A percentile compares a stretch with the other conserved stretches of the same genome.
These are phyloP conservation scores for Tolypocladium inflatum DNA, from an alignment of 2,329 filamentous ascomycete genomes.

Conservation along the genomic window DNA sequence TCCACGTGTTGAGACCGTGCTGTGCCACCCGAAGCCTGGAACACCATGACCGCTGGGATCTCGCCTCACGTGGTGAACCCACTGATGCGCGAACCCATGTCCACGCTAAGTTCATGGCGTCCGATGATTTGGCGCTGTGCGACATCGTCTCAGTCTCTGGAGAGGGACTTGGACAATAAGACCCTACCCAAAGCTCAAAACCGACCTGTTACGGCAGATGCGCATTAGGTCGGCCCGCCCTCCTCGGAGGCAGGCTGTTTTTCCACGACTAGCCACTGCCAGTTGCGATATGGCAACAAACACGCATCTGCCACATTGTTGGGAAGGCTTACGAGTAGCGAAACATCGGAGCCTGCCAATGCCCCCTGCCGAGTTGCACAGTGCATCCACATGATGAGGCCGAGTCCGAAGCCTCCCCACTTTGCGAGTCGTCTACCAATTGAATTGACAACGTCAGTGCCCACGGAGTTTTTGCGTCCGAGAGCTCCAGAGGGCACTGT, in stretches of 20 bases:
- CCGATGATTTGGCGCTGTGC: background rate
- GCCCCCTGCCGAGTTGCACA: background rate
- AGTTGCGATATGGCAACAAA: background rate
- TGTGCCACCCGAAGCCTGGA: conserved; percentile 7
- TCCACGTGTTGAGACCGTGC: conserved; percentile 10
- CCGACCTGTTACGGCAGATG: background rate
- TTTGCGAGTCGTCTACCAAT: background rate
- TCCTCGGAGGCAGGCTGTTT: background rate
- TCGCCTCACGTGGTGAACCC: conserved; percentile 11
- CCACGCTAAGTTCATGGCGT: conserved; percentile 1
- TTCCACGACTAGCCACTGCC: background rate
- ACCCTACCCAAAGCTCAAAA: background rate
- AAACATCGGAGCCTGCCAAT: background rate
- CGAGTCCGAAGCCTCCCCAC: background rate
- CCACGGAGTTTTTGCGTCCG: background rate
- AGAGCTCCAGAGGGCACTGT: background rate
- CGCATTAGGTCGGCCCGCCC: background rate
- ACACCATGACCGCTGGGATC: conserved; percentile 5
- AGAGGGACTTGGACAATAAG: background rate
- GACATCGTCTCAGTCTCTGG: background rate
- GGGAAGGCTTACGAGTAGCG: background rate
- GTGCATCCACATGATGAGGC: background rate
- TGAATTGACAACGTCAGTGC: background rate
- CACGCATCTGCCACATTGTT: background rate
- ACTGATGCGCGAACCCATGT: conserved; percentile 10